Conservation (phyloP, 1,139 yeast genomes). For the Lodderomyces parapsilosis region DNA sequence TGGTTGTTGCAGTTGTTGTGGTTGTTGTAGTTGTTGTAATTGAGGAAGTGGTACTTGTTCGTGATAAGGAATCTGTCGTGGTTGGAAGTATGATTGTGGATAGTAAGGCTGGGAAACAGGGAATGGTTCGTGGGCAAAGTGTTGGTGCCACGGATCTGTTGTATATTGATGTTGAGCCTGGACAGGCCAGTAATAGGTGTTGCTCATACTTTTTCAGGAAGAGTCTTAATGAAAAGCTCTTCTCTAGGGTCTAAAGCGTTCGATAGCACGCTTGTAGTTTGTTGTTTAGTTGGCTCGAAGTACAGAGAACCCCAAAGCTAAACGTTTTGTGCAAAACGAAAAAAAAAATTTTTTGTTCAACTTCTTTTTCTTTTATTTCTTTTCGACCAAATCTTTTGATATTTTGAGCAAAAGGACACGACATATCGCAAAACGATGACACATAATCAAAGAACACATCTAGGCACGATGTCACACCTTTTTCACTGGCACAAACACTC, state of each 20-base stretch:
- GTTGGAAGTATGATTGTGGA: not conserved
- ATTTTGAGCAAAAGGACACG: not conserved
- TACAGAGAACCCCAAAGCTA: not conserved
- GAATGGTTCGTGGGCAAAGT: too few relatives aligned
- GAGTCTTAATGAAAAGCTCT: not conserved
- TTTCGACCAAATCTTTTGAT: not conserved
- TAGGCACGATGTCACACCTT: not conserved
- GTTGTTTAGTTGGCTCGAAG: not conserved
- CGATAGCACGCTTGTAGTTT: not conserved
- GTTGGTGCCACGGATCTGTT: too few relatives aligned
- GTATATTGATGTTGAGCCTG: too few relatives aligned
- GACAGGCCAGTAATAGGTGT: too few relatives aligned
- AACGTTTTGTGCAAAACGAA: not conserved
- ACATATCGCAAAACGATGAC: not conserved
- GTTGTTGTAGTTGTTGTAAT: conserved; percentile 14
- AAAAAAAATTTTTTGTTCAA: not conserved
- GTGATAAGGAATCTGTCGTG: too few relatives aligned
- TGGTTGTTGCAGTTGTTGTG: not conserved
- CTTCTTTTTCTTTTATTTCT: not conserved
- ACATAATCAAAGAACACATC: not conserved
- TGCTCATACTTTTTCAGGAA: too few relatives aligned
- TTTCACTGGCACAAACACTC: not conserved
- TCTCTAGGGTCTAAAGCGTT: not conserved
- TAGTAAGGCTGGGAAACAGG: too few relatives aligned
- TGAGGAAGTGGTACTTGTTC: conserved; percentile 6